These are phyloP conservation scores for Globisporangium iwayamae DNA, from an alignment of 352 stramenopile species.

Conservation along the genomic window DNA sequence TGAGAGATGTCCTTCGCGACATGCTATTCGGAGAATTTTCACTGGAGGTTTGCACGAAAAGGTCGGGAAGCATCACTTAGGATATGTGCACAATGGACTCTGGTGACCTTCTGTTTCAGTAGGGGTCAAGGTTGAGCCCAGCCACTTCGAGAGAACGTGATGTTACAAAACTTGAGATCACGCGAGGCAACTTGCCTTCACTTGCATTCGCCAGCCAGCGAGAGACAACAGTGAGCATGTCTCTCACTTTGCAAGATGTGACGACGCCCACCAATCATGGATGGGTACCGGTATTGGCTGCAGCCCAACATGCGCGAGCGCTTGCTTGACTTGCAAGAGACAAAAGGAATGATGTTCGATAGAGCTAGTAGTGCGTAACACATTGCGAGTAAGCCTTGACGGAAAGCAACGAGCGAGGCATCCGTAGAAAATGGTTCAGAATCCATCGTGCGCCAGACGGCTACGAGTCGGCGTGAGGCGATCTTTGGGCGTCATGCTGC, in stretches of 20 bases:
- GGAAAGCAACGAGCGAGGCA: not conserved
- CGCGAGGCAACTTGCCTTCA: not conserved
- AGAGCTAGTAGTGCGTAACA: not conserved
- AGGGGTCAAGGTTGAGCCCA: not conserved
- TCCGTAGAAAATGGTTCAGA: not conserved
- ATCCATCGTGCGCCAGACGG: not conserved
- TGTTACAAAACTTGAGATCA: not conserved
- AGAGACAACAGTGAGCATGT: not conserved
- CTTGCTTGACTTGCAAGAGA: not conserved
- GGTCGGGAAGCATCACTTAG: not conserved
- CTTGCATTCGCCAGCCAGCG: not conserved
- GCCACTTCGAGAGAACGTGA: constrained; percentile 3
- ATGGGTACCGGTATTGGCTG: not conserved
- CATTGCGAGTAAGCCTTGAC: not conserved
- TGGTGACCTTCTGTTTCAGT: not conserved
- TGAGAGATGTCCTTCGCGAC: not conserved
- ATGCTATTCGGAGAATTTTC: not conserved
- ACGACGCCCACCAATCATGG: not conserved
- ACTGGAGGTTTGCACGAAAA: not conserved
- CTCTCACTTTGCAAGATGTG: not conserved
- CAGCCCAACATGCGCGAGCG: not conserved
- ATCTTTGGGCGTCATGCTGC: not conserved
- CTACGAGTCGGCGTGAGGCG: not conserved
- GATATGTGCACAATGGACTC: not conserved
- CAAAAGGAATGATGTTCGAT: not conserved